Percentiles rank a stretch among this genome's conserved stretches.
phyloP scores from a whole-genome alignment of 805 yeast species.

The Candida dendrica region DNA sequence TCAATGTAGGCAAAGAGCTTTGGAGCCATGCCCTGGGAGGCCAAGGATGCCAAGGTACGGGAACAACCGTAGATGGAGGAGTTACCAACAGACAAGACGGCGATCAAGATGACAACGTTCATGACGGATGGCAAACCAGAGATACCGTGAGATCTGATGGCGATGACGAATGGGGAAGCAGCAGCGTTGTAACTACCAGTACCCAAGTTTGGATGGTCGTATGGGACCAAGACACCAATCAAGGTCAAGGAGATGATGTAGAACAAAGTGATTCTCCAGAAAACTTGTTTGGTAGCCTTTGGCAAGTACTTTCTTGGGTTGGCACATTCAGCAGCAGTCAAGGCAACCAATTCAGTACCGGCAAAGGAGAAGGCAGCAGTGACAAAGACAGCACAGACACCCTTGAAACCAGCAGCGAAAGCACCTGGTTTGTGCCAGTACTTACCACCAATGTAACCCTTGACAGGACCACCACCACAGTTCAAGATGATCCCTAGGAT shows the following conservation, averaged over 20 bases:
- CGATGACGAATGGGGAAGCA: conserved; percentile 62
- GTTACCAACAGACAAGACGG: conserved; percentile 43
- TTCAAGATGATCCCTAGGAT: conserved; percentile 38
- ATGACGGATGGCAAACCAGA: conserved; percentile 52
- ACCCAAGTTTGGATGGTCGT: conserved; percentile 41
- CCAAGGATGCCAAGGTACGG: conserved; percentile 45
- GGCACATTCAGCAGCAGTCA: conserved; percentile 41
- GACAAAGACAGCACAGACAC: conserved; percentile 42
- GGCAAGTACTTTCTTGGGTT: conserved; percentile 41
- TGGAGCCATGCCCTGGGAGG: conserved; percentile 47
- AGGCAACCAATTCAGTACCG: conserved; percentile 40
- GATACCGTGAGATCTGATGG: conserved; percentile 56
- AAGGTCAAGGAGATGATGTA: conserved; percentile 50
- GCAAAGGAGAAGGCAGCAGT: conserved; percentile 44
- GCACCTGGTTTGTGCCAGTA: conserved; percentile 57
- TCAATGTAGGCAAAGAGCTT: conserved; percentile 38
- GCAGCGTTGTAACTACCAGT: conserved; percentile 51
- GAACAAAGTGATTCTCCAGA: conserved; percentile 55
- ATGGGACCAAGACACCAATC: conserved; percentile 55
- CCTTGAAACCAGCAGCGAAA: conserved; percentile 46
- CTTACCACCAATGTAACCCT: conserved; percentile 34
- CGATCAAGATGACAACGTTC: conserved; percentile 53
- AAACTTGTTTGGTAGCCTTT: conserved; percentile 43
- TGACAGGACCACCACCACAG: conserved; percentile 35
- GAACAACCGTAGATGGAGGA: conserved; percentile 51